Base-by-base conservation (phyloP, 2,329 filamentous ascomycete species). In the Alternaria consortialis region DNA sequence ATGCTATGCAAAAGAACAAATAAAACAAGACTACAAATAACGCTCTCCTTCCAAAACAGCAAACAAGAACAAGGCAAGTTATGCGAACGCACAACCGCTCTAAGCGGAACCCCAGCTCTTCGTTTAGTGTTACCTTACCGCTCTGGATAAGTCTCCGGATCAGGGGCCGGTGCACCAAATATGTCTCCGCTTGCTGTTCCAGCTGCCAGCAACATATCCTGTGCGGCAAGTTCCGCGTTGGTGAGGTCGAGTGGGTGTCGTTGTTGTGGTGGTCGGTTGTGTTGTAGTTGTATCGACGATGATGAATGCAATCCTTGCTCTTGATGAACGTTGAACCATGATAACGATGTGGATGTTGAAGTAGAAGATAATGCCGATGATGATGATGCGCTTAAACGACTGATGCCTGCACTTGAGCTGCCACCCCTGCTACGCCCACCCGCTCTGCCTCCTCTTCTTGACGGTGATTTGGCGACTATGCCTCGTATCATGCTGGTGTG, bases 361-460 rank as follows among this genome's bases (percentile, higher is more conserved):
- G 20, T 7, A 13, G 36, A 6, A 9, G 32, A 36, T 0, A 37
- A 25, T 13, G 47, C n/a, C 6, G 42, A 7, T 29, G 32, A 47
- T 23, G 51, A 32, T 31, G 53, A 40, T 11, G 32, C 4, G 53
- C 42, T 47, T 20, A 48, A 48, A 15, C 53, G 53, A 48, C 31
- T 48, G 20, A 48, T 39, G 40, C 53, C 32, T 27, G 42, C 43
- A 11, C 23, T 52, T 15, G 57, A 37, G 32, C 56, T 51, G 9
- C 32, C 50, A 29, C 59, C 62, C 27, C 55, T 52, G 34, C 43
- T 53, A 9, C 40, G 29, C 2, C 48, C 52, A 17, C 55, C 53
- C 13, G 17, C 55, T 25, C 60, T 59, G 4, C 46, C 57, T 42
- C 60, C 53, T 59, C 54, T 54, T 44, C 47, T 37, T 5, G 39